phyloP scores from a whole-genome alignment of 805 yeast genomes.

The Alloascoidea africana region DNA sequence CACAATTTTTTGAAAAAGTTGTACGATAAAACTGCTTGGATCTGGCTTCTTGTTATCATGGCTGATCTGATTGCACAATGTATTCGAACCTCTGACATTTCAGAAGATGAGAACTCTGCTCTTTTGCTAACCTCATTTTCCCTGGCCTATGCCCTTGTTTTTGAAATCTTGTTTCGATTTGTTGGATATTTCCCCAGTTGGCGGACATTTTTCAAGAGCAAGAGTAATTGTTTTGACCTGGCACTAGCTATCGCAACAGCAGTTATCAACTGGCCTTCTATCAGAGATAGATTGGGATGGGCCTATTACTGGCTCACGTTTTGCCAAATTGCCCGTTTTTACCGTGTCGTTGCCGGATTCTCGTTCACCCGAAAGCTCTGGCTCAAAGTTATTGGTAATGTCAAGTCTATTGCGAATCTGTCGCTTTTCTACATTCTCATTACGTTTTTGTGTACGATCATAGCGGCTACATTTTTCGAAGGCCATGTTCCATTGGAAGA shows the following conservation, averaged over 20 bases:
- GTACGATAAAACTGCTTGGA: background rate
- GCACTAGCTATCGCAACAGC: conserved; percentile 34
- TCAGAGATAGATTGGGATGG: conserved; percentile 29
- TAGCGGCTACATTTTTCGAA: conserved; percentile 30
- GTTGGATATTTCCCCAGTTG: conserved; percentile 32
- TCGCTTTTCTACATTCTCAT: conserved; percentile 48
- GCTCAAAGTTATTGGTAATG: conserved; percentile 47
- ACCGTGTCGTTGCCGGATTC: conserved; percentile 38
- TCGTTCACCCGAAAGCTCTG: conserved; percentile 40
- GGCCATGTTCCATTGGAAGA: conserved; percentile 1
- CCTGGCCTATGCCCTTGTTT: conserved; percentile 27
- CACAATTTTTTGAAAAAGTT: background rate
- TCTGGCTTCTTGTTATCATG: conserved; percentile 6
- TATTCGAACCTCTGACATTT: conserved; percentile 16
- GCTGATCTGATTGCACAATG: conserved; percentile 36
- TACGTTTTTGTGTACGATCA: conserved; percentile 35
- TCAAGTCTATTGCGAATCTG: conserved; percentile 42
- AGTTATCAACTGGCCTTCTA: conserved; percentile 31
- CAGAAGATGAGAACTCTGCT: conserved; percentile 1
- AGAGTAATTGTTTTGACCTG: conserved; percentile 38
- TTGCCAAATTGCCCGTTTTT: conserved; percentile 47
- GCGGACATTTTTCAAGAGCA: conserved; percentile 34
- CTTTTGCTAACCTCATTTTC: conserved; percentile 28
- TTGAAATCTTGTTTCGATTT: conserved; percentile 40
- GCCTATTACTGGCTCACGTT: conserved; percentile 52